A percentile compares a stretch with the other conserved stretches of the same genome.
These are phyloP conservation scores for Teratosphaeriaceae sp. DNA, from an alignment of 2,329 filamentous ascomycete species.

Conservation along the genomic window DNA sequence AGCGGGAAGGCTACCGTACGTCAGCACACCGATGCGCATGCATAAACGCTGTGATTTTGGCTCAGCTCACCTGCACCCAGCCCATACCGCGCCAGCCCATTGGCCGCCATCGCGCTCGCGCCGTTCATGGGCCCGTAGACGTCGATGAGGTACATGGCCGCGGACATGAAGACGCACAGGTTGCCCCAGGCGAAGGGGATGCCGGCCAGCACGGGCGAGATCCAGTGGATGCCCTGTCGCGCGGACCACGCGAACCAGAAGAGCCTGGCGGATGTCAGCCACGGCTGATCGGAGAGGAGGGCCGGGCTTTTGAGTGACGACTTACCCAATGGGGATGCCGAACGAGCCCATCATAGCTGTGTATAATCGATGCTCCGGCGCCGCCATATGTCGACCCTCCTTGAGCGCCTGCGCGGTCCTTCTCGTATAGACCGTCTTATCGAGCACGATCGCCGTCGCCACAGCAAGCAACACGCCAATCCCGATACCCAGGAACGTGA, in stretches of 20 bases:
- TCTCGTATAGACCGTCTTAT: constrained; percentile 31
- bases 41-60: too few relatives aligned
- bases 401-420: constrained; percentile 23
- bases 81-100: constrained; percentile 50
- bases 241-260: constrained; percentile 38
- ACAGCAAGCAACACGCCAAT: constrained; percentile 58
- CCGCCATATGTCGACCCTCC: constrained; percentile 19
- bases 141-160: constrained; percentile 46
- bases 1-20: constrained; percentile 55
- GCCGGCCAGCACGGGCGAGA: constrained; percentile 30
- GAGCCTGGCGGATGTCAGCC: too few relatives aligned
- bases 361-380: constrained; percentile 31
- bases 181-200: constrained; percentile 27
- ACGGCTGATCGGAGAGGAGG: too few relatives aligned
- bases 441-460: constrained; percentile 29
- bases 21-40: too few relatives aligned
- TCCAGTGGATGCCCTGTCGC: constrained; percentile 30
- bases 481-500: constrained; percentile 67
- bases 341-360: constrained; percentile 31
- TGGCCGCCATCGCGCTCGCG: constrained; percentile 55
- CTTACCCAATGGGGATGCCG: constrained; percentile 21
- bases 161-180: constrained; percentile 28
- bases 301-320: too few relatives aligned
- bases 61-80: constrained; percentile 33
- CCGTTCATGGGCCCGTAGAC: constrained; percentile 50